Conservation (phyloP, 352 stramenopile species). For the Blastocystis sp. region DNA sequence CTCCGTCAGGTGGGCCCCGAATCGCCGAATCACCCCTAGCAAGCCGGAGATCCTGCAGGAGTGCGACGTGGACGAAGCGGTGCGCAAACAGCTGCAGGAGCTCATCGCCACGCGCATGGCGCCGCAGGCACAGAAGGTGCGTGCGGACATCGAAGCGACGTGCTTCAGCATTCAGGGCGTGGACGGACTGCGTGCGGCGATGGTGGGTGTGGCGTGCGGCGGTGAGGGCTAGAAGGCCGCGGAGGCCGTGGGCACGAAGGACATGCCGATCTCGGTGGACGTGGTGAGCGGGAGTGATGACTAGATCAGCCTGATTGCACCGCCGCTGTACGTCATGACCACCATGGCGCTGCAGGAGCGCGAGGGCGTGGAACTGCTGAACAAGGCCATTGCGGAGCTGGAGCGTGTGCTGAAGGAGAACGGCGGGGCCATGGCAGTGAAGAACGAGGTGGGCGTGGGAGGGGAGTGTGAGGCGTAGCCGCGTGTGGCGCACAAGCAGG, state of each 20-base stretch:
- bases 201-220: conserved; percentile 75
- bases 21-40: conserved; percentile 68
- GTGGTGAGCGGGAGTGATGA: not conserved
- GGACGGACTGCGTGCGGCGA: conserved; percentile 91
- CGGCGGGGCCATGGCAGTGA: conserved; percentile 84
- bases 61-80: conserved; percentile 81
- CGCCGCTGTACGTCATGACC: conserved; percentile 97
- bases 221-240: conserved; percentile 72
- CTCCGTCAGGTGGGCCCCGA: conserved; percentile 75
- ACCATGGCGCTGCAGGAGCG: conserved; percentile 97
- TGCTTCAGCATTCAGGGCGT: conserved; percentile 99
- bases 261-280: conserved; percentile 83
- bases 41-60: conserved; percentile 82
- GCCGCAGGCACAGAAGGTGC: conserved; percentile 97
- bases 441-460: not conserved
- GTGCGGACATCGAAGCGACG: conserved; percentile 97
- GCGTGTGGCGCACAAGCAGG: conserved; percentile 79
- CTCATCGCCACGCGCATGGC: conserved; percentile 94
- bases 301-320: conserved; percentile 94
- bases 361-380: conserved; percentile 90
- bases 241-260: conserved; percentile 80
- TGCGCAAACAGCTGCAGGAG: conserved; percentile 84
- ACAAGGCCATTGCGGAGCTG: conserved; percentile 90
- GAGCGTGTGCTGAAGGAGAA: conserved; percentile 87
- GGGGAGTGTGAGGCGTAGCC: conserved; percentile 19